These are phyloP conservation scores for Aureobasidium sp. DNA, from an alignment of 2,329 filamentous ascomycete genomes.

Conservation along the genomic window DNA sequence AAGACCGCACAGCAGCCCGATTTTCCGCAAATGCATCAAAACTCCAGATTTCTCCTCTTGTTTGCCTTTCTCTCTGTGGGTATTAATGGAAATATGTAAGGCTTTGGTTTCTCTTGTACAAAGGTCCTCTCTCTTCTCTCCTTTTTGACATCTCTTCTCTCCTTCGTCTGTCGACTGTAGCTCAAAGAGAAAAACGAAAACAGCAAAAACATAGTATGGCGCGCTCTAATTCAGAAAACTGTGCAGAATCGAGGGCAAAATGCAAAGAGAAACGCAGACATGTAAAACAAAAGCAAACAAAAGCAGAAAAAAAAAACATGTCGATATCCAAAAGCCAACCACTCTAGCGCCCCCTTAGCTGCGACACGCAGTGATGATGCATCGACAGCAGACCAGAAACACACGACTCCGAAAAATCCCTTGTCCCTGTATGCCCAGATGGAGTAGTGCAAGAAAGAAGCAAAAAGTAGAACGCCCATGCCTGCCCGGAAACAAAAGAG, in stretches of 20 bases:
- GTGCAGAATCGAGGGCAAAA: background rate
- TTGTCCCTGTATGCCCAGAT: constrained; percentile 8
- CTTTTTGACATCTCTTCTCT: background rate
- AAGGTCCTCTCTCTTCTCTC: background rate
- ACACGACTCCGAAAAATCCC: background rate
- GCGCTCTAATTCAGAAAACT: background rate
- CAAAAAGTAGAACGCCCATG: background rate
- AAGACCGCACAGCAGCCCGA: background rate
- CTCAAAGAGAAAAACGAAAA: background rate
- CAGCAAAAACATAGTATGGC: background rate
- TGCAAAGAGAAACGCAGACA: background rate
- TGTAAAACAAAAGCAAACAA: background rate
- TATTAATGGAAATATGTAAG: background rate
- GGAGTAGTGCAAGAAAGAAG: background rate
- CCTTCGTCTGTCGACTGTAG: background rate
- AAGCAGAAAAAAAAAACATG: background rate
- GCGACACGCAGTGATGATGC: background rate
- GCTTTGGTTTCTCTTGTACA: background rate
- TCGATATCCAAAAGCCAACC: background rate
- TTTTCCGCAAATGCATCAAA: too few species aligned
- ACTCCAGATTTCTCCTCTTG: background rate
- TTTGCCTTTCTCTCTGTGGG: background rate
- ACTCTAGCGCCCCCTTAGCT: background rate
- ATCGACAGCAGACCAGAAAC: background rate
- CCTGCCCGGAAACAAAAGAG: constrained; percentile 4